A percentile compares a stretch with the other conserved stretches of the same genome.
These are phyloP conservation scores for Aspergillus phoenicis DNA, from an alignment of 2,329 filamentous ascomycete genomes.

Conservation along the genomic window DNA sequence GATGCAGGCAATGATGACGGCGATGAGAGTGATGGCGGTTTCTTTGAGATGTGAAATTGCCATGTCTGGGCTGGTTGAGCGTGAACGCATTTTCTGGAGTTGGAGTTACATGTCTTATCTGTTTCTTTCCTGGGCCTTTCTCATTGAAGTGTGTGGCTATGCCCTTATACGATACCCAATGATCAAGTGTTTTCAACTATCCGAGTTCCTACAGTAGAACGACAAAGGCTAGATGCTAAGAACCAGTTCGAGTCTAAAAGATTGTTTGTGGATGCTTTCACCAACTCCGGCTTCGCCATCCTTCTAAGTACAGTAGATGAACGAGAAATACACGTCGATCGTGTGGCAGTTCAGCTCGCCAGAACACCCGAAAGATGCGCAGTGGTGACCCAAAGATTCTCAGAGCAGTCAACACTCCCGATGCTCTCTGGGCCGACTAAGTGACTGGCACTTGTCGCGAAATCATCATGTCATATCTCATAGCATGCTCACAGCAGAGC, in stretches of 20 bases:
- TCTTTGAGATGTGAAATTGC: slow-evolving; percentile 37
- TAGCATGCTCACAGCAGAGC: slow-evolving; percentile 10
- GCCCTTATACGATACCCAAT: slow-evolving; percentile 23
- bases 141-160: slow-evolving; percentile 4
- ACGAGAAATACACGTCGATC: not conserved
- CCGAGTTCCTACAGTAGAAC: slow-evolving; percentile 6
- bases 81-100: slow-evolving; percentile 25
- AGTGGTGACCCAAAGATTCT: not conserved
- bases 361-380: not conserved
- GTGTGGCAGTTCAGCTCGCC: not conserved
- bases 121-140: slow-evolving; percentile 5
- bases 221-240: not conserved
- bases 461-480: slow-evolving; percentile 17
- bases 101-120: slow-evolving; percentile 6
- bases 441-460: not conserved
- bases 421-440: not conserved
- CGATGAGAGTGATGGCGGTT: slow-evolving; percentile 44
- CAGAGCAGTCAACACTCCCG: not conserved
- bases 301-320: slow-evolving; percentile 17
- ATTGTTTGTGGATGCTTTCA: slow-evolving; percentile 5
- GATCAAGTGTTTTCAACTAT: slow-evolving; percentile 9
- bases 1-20: slow-evolving; percentile 20
- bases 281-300: slow-evolving; percentile 19
- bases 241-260: slow-evolving; percentile 2
- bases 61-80: not conserved